Conservation (phyloP, 305 asterid species). For the Striga hermonthica region DNA sequence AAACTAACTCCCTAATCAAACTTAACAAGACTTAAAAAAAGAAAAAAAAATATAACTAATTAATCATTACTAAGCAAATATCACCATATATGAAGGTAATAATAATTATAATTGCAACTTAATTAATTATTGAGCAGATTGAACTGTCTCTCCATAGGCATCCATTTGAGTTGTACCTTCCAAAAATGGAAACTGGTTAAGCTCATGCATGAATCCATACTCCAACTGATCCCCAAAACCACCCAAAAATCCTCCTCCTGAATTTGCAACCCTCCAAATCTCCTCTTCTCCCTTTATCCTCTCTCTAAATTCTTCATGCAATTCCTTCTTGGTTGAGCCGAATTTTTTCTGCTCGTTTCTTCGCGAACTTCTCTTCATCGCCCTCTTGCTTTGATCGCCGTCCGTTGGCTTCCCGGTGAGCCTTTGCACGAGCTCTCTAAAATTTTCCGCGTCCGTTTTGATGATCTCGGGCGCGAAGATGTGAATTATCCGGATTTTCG, state of each 20-base stretch:
- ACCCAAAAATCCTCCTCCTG: constrained; percentile 70
- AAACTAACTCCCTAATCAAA: not conserved
- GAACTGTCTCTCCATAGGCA: constrained; percentile 32
- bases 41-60: constrained; percentile 3
- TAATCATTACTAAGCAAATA: not conserved
- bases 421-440: constrained; percentile 78
- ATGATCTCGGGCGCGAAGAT: constrained; percentile 93
- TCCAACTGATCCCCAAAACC: constrained; percentile 57
- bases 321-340: constrained; percentile 31
- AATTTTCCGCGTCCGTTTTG: constrained; percentile 74
- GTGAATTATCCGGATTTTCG: constrained; percentile 85
- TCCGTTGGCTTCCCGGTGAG: constrained; percentile 87
- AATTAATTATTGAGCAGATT: constrained; percentile 27
- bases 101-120: not conserved
- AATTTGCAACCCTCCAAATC: constrained; percentile 60
- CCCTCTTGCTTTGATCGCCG: constrained; percentile 24
- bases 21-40: not conserved
- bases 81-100: not conserved
- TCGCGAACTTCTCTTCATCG: constrained; percentile 4
- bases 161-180: constrained; percentile 40
- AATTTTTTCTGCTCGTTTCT: constrained; percentile 12
- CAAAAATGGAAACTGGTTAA: constrained; percentile 49
- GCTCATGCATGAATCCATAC: constrained; percentile 63
- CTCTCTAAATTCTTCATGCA: constrained; percentile 40
- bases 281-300: constrained; percentile 73